Base-by-base conservation (phyloP, 176 grass and related monocot species). In the Carex kokanica region DNA sequence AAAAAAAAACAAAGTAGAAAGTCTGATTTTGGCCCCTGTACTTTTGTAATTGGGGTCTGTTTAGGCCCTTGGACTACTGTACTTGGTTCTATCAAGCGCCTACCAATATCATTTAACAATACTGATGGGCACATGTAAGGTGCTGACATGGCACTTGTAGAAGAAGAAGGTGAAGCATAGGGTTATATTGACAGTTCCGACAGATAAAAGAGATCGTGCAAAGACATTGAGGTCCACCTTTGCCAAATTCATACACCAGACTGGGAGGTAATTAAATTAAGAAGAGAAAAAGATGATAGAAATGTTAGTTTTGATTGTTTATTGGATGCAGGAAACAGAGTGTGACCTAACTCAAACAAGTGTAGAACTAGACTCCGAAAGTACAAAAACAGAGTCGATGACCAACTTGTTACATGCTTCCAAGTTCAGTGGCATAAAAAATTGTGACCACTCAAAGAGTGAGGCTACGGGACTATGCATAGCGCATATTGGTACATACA, bases 231-330 rank as follows among this genome's bases (percentile, higher is more conserved):
- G 32, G 32, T 34, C 32, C 32, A 34, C 32, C 32, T 34, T 34
- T 34, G 32, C 32, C 32, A 34, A 34, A 4, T 34, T 34, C 32
- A 34, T 34, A 34, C 32, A 34, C 32, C 32, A 34, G 2, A 34
- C 4, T 5, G 36, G 36, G 18, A 10, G 59, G 16, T 66, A 86
- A 81, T 68, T 60, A 31, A 81, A 31, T 62, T 43, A 3, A 78
- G 29, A 18, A 83, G 58, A 83, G 17, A 31, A 79, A 62, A 40
- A 57, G 45, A 5, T 20, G 81, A 14, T 65, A 25, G 29, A 21
- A 63, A 29, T 45, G 36, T 17, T 84, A 88, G 21, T 38, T 82
- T 78, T 2, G 72, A 60, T 79, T 88, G 61, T 16, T 7, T 32
- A 66, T 15, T 15, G 70, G 18, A 58, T 74, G 52, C 11, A 38